Percentiles rank a stretch among this genome's conserved stretches.
Evolutionary conservation across 2,329 filamentous ascomycete genomes (phyloP).

Genomic region (Berkeleyomyces basicola): DNA sequence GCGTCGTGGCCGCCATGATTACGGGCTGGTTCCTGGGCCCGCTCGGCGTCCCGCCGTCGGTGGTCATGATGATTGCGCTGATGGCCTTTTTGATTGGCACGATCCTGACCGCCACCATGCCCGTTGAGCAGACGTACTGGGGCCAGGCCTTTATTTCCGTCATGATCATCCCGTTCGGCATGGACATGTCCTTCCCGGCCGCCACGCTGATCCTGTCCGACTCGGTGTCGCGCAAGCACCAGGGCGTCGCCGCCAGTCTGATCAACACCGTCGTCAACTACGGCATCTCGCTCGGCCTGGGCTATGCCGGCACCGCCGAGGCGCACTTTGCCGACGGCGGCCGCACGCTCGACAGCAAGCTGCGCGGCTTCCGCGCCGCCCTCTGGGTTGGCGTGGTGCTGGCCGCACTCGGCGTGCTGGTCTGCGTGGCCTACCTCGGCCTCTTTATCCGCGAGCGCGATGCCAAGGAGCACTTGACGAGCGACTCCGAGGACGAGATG

Average conservation of each 20-base stretch:
- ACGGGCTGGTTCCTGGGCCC: constrained; percentile 28
- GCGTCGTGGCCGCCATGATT: constrained; percentile 28
- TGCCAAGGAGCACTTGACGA: not conserved
- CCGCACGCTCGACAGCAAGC: constrained; percentile 16
- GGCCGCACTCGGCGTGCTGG: constrained; percentile 21
- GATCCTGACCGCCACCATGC: constrained; percentile 29
- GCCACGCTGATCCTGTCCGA: constrained; percentile 44
- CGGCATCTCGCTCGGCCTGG: constrained; percentile 47
- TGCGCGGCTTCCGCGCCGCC: constrained; percentile 23
- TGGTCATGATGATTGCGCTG: constrained; percentile 30
- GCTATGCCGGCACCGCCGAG: constrained; percentile 49
- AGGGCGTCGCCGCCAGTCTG: constrained; percentile 33
- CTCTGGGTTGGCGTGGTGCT: constrained; percentile 28
- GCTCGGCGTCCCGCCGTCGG: constrained; percentile 21
- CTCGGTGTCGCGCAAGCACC: constrained; percentile 27
- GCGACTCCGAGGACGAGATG: constrained; percentile 7
- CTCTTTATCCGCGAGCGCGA: constrained; percentile 9
- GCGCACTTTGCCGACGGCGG: constrained; percentile 19
- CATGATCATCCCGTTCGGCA: constrained; percentile 42
- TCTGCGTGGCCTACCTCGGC: constrained; percentile 15
- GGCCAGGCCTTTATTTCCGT: constrained; percentile 41
- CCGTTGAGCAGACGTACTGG: constrained; percentile 46
- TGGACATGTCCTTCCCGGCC: constrained; percentile 51
- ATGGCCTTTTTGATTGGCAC: constrained; percentile 27
- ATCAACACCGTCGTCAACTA: constrained; percentile 54